phyloP scores from a whole-genome alignment of 2,329 filamentous ascomycete genomes.

The Fusarium sp. region DNA sequence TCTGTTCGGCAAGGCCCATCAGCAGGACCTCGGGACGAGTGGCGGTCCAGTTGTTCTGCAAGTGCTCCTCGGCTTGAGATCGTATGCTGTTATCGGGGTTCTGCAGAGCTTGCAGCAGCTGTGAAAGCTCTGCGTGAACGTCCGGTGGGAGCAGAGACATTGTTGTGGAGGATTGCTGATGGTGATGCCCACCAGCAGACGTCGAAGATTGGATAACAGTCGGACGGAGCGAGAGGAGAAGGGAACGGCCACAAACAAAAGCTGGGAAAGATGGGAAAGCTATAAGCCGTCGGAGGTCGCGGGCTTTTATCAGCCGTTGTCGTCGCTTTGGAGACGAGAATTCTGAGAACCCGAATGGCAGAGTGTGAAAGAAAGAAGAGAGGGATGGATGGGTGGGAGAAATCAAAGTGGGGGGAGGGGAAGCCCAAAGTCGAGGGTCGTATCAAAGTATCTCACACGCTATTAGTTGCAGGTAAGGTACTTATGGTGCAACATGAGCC shows the following conservation, averaged over 20 bases:
- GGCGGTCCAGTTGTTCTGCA: constrained; percentile 89
- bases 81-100: constrained; percentile 88
- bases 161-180: constrained; percentile 42
- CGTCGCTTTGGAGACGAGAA: constrained; percentile 35
- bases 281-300: constrained; percentile 34
- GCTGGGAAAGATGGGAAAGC: constrained; percentile 21
- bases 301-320: constrained; percentile 30
- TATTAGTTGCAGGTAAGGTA: constrained; percentile 18
- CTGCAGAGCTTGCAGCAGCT: constrained; percentile 88
- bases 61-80: constrained; percentile 86
- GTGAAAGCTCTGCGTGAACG: constrained; percentile 82
- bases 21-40: constrained; percentile 85
- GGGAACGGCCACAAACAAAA: constrained; percentile 5
- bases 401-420: constrained; percentile 43
- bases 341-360: constrained; percentile 40
- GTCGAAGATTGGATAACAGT: constrained; percentile 28
- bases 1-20: constrained; percentile 94
- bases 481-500: constrained; percentile 22
- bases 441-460: constrained; percentile 16
- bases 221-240: constrained; percentile 8
- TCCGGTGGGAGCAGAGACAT: constrained; percentile 91
- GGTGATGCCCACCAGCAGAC: constrained; percentile 46
- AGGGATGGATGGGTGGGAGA: constrained; percentile 39
- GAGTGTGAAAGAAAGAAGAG: constrained; percentile 40
- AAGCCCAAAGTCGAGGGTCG: constrained; percentile 32